Percentiles rank a stretch among this genome's conserved stretches.
These are phyloP conservation scores for Binderoboletus segoi DNA, from an alignment of 1,284 basidiomycete genomes.

Conservation along the genomic window DNA sequence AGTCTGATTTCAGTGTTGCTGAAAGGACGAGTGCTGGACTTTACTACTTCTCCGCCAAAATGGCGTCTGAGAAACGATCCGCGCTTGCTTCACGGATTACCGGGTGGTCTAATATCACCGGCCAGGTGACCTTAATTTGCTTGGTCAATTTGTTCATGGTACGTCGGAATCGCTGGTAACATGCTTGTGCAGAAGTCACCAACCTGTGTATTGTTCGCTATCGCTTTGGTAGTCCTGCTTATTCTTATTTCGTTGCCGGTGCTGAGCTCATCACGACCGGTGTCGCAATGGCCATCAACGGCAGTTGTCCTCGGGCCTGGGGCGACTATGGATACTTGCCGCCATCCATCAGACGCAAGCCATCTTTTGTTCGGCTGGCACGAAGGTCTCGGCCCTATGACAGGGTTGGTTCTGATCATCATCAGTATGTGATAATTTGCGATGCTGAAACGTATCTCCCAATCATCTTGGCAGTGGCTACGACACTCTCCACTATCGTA, in stretches of 20 bases:
- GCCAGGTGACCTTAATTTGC: constrained; percentile 60
- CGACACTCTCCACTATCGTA: constrained; percentile 56
- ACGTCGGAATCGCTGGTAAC: too few relatives aligned
- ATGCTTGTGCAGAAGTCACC: too few relatives aligned
- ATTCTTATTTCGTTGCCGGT: constrained; percentile 26
- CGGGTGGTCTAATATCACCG: constrained; percentile 56
- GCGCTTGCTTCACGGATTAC: constrained; percentile 72
- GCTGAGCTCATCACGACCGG: constrained; percentile 73
- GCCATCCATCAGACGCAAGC: constrained; percentile 62
- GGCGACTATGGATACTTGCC: constrained; percentile 60
- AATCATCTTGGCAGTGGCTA: constrained; percentile 44
- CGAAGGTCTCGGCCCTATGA: constrained; percentile 59
- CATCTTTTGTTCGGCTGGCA: constrained; percentile 67
- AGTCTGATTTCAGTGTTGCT: neutral
- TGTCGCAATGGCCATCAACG: constrained; percentile 59
- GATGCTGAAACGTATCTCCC: neutral
- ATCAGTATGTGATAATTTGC: constrained; percentile 44
- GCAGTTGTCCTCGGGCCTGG: constrained; percentile 50
- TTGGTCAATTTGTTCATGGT: constrained; percentile 70
- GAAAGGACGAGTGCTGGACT: constrained; percentile 63
- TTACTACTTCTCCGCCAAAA: constrained; percentile 70
- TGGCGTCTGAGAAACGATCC: constrained; percentile 57
- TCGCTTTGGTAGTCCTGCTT: neutral
- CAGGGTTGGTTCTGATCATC: constrained; percentile 60
- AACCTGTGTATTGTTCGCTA: neutral